These are phyloP conservation scores for Leptographium galeiforme DNA, from an alignment of 2,329 filamentous ascomycete genomes.

Conservation along the genomic window DNA sequence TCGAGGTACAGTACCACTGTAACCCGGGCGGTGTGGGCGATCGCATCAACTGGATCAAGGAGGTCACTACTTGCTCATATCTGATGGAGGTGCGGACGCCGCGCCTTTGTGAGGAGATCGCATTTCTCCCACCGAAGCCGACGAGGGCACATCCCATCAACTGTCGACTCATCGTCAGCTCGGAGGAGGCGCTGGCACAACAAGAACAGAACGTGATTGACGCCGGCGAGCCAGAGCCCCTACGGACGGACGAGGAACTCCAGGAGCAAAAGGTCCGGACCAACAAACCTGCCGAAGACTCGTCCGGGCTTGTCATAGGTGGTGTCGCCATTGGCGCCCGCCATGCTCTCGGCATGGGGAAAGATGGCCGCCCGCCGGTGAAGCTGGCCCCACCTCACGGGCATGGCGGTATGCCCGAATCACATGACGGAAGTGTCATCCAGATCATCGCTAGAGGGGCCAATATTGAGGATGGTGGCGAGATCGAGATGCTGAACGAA, in stretches of 20 bases:
- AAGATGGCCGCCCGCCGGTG: slow-evolving; percentile 32
- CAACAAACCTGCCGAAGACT: slow-evolving; percentile 8
- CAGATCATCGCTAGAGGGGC: slow-evolving; percentile 32
- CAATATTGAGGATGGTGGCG: slow-evolving; percentile 44
- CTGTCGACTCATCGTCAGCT: slow-evolving; percentile 56
- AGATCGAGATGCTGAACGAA: slow-evolving; percentile 45
- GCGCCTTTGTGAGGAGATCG: slow-evolving; percentile 73
- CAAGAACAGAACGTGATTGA: slow-evolving; percentile 24
- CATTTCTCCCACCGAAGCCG: slow-evolving; percentile 70
- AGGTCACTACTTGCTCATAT: slow-evolving; percentile 81
- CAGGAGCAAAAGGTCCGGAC: slow-evolving; percentile 1
- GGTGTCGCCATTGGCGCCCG: slow-evolving; percentile 40
- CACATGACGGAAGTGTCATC: slow-evolving; percentile 16
- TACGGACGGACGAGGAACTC: slow-evolving; percentile 7
- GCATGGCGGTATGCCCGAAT: slow-evolving; percentile 16
- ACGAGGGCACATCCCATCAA: slow-evolving; percentile 63
- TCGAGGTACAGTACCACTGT: slow-evolving; percentile 74
- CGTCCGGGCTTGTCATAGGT: slow-evolving; percentile 29
- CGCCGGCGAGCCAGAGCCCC: slow-evolving; percentile 10
- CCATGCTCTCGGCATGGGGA: slow-evolving; percentile 31
- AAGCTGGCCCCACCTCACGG: slow-evolving; percentile 31
- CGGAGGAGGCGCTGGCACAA: slow-evolving; percentile 33
- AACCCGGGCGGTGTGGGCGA: slow-evolving; percentile 59
- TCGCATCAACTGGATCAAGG: slow-evolving; percentile 84
- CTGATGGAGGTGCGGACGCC: slow-evolving; percentile 88